Evolutionary conservation across 768 basidiomycete genomes (phyloP).

Genomic region (Naganishia randhawae): DNA sequence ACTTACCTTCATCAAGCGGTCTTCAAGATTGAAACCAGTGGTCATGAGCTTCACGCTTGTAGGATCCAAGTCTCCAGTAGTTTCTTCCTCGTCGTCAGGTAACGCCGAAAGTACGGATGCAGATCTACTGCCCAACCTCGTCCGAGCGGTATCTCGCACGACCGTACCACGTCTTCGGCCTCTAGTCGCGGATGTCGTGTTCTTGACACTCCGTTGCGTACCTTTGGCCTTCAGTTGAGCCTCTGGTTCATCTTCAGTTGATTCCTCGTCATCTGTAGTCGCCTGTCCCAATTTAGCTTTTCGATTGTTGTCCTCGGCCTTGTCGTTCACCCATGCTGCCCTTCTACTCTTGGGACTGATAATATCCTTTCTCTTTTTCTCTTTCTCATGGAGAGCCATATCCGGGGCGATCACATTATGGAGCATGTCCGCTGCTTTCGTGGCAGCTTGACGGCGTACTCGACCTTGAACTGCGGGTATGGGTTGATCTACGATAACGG

Average conservation of each 20-base stretch:
- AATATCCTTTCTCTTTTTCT: slow-evolving; percentile 55
- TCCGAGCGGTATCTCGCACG: background rate
- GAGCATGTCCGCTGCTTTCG: slow-evolving; percentile 55
- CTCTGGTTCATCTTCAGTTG: slow-evolving; percentile 23
- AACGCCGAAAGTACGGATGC: background rate
- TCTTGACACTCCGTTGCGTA: slow-evolving; percentile 6
- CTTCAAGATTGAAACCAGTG: slow-evolving; percentile 62
- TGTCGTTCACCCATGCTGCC: slow-evolving; percentile 9
- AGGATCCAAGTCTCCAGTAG: slow-evolving; percentile 3
- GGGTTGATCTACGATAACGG: background rate
- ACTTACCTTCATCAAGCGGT: slow-evolving; percentile 61
- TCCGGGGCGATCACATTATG: slow-evolving; percentile 68
- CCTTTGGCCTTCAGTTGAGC: slow-evolving; percentile 13
- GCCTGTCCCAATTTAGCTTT: background rate
- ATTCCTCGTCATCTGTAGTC: slow-evolving; percentile 15
- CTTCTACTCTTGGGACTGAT: slow-evolving; percentile 25
- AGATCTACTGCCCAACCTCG: background rate
- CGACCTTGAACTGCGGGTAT: background rate
- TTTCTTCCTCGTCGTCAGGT: slow-evolving; percentile 24
- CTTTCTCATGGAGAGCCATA: slow-evolving; percentile 64
- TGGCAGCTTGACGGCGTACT: slow-evolving; percentile 57
- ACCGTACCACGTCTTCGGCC: slow-evolving; percentile 9
- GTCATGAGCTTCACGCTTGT: slow-evolving; percentile 60
- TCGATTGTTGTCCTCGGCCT: background rate
- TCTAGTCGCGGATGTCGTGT: background rate